phyloP scores from a whole-genome alignment of 2,329 filamentous ascomycete species.

The Cercospora zeae-maydis region DNA sequence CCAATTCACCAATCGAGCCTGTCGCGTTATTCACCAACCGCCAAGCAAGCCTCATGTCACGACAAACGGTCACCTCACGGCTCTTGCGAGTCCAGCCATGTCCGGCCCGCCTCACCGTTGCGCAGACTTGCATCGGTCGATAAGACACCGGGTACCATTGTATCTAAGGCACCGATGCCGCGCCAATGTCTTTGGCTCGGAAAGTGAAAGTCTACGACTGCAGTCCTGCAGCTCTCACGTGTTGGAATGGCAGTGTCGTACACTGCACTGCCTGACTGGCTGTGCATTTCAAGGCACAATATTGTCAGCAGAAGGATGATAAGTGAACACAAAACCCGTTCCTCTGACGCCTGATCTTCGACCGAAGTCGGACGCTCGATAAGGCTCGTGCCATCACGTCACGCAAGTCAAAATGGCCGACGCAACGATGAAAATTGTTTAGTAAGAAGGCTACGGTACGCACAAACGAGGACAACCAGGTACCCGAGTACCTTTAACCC shows the following conservation, averaged over 20 bases:
- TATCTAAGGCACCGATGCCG: neutral
- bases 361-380: neutral
- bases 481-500: slow-evolving; percentile 2
- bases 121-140: neutral
- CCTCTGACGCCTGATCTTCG: neutral
- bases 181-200: neutral
- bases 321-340: no score
- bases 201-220: neutral
- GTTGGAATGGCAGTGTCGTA: neutral
- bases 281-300: no score
- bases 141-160: neutral
- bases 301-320: no score
- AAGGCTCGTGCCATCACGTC: neutral
- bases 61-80: neutral
- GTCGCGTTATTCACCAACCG: no score
- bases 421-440: neutral
- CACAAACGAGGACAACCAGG: neutral
- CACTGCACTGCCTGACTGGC: neutral
- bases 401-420: neutral
- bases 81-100: neutral
- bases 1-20: neutral
- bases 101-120: neutral
- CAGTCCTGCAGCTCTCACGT: neutral
- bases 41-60: neutral
- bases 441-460: neutral